A percentile compares a stretch with the other conserved stretches of the same genome.
phyloP scores from a whole-genome alignment of 441 rosid species.

The Gossypium trilobum region DNA sequence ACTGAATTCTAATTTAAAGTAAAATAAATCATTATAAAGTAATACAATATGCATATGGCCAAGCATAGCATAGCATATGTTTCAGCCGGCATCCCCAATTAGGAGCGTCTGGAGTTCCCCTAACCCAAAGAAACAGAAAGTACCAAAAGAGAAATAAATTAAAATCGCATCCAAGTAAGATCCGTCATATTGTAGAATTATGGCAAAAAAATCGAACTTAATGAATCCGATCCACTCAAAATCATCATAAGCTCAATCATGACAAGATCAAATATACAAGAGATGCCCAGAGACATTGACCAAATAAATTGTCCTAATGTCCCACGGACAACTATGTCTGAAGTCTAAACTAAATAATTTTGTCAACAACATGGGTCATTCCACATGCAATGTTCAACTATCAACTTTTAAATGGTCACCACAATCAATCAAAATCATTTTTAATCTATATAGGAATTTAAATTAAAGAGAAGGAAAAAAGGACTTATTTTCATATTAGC shows the following conservation, averaged over 20 bases:
- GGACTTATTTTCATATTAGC: background rate
- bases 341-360: slow-evolving; percentile 10
- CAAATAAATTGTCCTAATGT: slow-evolving; percentile 21
- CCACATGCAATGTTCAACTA: slow-evolving; percentile 23
- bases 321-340: slow-evolving; percentile 11
- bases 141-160: background rate
- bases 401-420: background rate
- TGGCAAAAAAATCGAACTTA: background rate
- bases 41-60: background rate
- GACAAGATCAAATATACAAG: background rate
- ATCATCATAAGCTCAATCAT: slow-evolving; percentile 6
- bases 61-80: background rate
- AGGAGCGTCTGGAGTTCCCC: background rate
- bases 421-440: background rate
- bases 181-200: background rate
- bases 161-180: background rate
- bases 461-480: slow-evolving; percentile 7
- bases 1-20: background rate
- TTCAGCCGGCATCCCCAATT: background rate
- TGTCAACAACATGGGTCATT: slow-evolving; percentile 20
- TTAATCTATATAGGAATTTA: background rate
- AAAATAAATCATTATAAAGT: background rate
- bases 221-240: background rate
- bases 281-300: slow-evolving; percentile 13
- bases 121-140: background rate